Evolutionary conservation across 2,329 filamentous ascomycete species (phyloP).

Genomic region (Xylaria sp.): DNA sequence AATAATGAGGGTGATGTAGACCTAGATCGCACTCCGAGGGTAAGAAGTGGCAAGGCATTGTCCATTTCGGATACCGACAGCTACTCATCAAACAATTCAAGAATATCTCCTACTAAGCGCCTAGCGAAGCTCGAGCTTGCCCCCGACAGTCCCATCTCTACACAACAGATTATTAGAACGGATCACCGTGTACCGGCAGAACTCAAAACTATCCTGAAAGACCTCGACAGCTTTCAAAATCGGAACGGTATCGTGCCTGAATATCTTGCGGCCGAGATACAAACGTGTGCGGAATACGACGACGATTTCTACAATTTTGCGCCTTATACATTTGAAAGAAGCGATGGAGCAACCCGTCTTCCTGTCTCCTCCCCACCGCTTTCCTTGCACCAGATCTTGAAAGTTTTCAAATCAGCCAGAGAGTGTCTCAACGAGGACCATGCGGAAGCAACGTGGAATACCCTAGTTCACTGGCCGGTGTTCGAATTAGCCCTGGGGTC

Average conservation of each 20-base stretch:
- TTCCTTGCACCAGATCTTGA: slow-evolving; percentile 10
- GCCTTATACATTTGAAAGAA: slow-evolving; percentile 8
- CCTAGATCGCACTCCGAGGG: slow-evolving; percentile 12
- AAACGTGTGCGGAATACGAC: slow-evolving; percentile 1
- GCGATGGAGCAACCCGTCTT: not conserved
- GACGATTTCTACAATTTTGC: slow-evolving; percentile 17
- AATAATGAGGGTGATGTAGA: slow-evolving; percentile 7
- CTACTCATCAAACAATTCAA: slow-evolving; percentile 10
- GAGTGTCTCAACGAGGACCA: slow-evolving; percentile 29
- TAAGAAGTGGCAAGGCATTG: slow-evolving; percentile 4
- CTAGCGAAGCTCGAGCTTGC: slow-evolving; percentile 14
- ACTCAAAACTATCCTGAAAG: slow-evolving; percentile 5
- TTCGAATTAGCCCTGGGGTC: slow-evolving; percentile 26
- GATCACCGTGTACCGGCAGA: slow-evolving; percentile 15
- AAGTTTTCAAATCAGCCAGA: slow-evolving; percentile 15
- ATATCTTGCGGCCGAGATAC: not conserved
- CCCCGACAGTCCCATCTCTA: not conserved
- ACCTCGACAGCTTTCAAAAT: slow-evolving; percentile 7
- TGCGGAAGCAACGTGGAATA: slow-evolving; percentile 31
- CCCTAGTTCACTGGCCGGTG: slow-evolving; percentile 25
- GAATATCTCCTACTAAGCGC: slow-evolving; percentile 9
- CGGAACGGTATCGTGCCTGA: slow-evolving; percentile 3
- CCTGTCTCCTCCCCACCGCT: not conserved
- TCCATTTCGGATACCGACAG: slow-evolving; percentile 12
- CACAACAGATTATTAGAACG: slow-evolving; percentile 5